A percentile compares a stretch with the other conserved stretches of the same genome.
phyloP scores from a whole-genome alignment of 306 rosid species.

The Castanopsis chinensis region DNA sequence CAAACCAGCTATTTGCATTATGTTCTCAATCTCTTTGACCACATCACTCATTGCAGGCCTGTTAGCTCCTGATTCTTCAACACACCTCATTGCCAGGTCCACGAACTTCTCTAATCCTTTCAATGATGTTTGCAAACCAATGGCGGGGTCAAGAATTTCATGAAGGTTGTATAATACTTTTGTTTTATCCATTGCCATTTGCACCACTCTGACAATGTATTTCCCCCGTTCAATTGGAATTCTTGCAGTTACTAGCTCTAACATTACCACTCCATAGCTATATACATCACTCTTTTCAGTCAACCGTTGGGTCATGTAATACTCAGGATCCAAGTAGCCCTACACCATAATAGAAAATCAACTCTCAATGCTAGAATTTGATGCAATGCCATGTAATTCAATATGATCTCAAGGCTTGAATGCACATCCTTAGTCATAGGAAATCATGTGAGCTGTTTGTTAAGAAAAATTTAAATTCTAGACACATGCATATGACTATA shows the following conservation, averaged over 20 bases:
- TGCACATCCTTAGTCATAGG: not conserved
- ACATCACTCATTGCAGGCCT: conserved; percentile 47
- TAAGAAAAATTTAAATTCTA: not conserved
- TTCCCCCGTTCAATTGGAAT: conserved; percentile 39
- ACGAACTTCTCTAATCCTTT: conserved; percentile 33
- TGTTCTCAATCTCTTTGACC: conserved; percentile 41
- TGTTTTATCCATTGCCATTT: conserved; percentile 19
- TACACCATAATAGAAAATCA: conserved; percentile 15
- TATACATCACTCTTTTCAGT: conserved; percentile 52
- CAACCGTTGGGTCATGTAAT: conserved; percentile 41
- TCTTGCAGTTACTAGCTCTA: conserved; percentile 45
- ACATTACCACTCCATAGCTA: conserved; percentile 46
- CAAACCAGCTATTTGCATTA: conserved; percentile 29
- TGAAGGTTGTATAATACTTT: conserved; percentile 30
- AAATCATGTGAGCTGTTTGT: not conserved
- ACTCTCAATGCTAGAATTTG: not conserved
- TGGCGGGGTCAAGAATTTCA: conserved; percentile 26
- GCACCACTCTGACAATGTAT: conserved; percentile 37
- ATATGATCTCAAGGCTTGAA: not conserved
- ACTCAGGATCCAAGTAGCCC: conserved; percentile 58
- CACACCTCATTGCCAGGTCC: conserved; percentile 43
- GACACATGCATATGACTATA: not conserved
- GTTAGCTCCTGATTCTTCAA: conserved; percentile 27
- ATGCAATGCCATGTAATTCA: not conserved
- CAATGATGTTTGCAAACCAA: conserved; percentile 13